Evolutionary conservation across 1,284 basidiomycete species (phyloP).

Genomic region (Cerrena zonata): DNA sequence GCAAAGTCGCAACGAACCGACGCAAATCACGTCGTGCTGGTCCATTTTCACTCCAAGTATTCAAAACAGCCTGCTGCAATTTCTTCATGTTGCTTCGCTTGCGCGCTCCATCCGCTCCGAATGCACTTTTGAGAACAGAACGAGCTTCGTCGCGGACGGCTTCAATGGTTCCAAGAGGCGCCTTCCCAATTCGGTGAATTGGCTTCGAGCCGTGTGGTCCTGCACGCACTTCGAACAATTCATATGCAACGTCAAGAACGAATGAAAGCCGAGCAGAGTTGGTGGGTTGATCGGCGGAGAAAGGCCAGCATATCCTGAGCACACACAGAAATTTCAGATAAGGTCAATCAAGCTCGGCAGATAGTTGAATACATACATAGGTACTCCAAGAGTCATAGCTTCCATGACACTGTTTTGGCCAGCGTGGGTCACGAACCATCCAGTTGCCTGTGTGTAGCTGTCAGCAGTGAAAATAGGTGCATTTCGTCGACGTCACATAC

Average conservation of each 20-base stretch:
- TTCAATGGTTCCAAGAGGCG: conserved; percentile 11
- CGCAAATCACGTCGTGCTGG: too few species aligned
- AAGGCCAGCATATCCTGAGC: conserved; percentile 20
- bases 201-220: conserved; percentile 19
- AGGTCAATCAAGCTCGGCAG: neutral
- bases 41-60: neutral
- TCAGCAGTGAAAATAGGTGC: neutral
- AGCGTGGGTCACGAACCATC: conserved; percentile 9
- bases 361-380: conserved; percentile 4
- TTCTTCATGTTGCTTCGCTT: conserved; percentile 13
- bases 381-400: neutral
- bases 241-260: conserved; percentile 18
- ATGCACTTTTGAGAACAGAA: conserved; percentile 10
- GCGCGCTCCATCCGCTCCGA: conserved; percentile 11
- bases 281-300: conserved; percentile 19
- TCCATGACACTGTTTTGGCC: conserved; percentile 9
- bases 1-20: too few species aligned
- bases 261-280: conserved; percentile 18
- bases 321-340: neutral
- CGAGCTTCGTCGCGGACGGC: conserved; percentile 11
- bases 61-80: neutral
- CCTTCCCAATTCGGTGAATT: conserved; percentile 11
- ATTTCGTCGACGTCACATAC: neutral
- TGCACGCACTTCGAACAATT: conserved; percentile 23
- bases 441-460: conserved; percentile 4